Evolutionary conservation across 805 yeast species (phyloP).

Genomic region (Crinitomyces ghanaensis): DNA sequence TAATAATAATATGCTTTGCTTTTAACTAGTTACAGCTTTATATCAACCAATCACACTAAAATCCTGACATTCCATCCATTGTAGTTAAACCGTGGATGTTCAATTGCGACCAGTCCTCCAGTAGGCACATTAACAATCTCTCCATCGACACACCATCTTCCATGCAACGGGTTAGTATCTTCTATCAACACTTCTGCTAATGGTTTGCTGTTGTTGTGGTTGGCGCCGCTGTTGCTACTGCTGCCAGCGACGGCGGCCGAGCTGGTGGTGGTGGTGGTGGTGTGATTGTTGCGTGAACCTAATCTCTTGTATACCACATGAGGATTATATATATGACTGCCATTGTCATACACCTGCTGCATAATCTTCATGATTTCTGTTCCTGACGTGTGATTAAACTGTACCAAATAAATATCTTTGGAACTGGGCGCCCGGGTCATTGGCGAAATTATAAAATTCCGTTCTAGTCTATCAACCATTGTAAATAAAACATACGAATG

Average conservation of each 20-base stretch:
- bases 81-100: slow-evolving; percentile 12
- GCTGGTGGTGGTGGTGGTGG: slow-evolving; percentile 7
- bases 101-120: slow-evolving; percentile 15
- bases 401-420: slow-evolving; percentile 34
- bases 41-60: too few species aligned
- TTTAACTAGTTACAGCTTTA: too few species aligned
- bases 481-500: slow-evolving; percentile 54
- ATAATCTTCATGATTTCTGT: slow-evolving; percentile 42
- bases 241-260: slow-evolving; percentile 9
- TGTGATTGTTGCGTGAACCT: too few species aligned
- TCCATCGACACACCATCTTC: slow-evolving; percentile 63
- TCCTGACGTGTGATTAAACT: slow-evolving; percentile 30
- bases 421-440: slow-evolving; percentile 34
- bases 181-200: too few species aligned
- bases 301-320: slow-evolving; percentile 37
- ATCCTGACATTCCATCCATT: slow-evolving; percentile 27
- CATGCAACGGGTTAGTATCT: slow-evolving; percentile 24
- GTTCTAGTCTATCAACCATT: slow-evolving; percentile 45
- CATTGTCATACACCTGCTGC: slow-evolving; percentile 44
- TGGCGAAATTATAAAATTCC: slow-evolving; percentile 54
- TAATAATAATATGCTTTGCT: too few species aligned
- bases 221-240: too few species aligned
- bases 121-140: slow-evolving; percentile 29
- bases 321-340: slow-evolving; percentile 39
- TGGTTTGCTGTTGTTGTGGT: too few species aligned